phyloP scores from a whole-genome alignment of 495 filamentous ascomycete genomes.

The Aspergillus olivimuriae region DNA sequence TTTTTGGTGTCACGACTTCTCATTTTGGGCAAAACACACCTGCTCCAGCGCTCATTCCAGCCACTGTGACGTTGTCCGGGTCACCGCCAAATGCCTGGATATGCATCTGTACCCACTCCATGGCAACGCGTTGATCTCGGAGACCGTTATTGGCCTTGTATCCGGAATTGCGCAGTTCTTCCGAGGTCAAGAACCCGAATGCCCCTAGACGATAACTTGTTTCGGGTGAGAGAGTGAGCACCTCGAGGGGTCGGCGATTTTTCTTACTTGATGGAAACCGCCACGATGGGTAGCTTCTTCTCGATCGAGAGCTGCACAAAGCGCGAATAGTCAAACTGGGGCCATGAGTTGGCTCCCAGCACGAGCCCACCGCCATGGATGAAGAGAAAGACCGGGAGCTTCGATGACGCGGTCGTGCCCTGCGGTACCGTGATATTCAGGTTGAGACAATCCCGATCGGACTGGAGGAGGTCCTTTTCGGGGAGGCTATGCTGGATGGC shows the following conservation, averaged over 20 bases:
- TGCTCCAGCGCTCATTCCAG: conserved; percentile 62
- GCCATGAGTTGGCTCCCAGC: conserved; percentile 33
- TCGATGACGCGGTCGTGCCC: conserved; percentile 18
- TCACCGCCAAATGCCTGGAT: conserved; percentile 57
- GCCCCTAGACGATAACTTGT: conserved; percentile 41
- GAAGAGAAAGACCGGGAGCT: conserved; percentile 39
- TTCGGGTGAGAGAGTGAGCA: background rate
- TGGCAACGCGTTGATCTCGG: conserved; percentile 26
- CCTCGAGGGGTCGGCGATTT: background rate
- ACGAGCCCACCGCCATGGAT: conserved; percentile 41
- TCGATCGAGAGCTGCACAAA: conserved; percentile 34
- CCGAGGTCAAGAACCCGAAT: conserved; percentile 45
- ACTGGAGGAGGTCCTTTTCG: conserved; percentile 21
- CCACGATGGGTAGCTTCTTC: conserved; percentile 34
- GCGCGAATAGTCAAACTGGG: conserved; percentile 32
- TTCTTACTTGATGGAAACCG: conserved; percentile 40
- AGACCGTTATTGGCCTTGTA: conserved; percentile 31
- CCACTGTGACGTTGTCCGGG: conserved; percentile 56
- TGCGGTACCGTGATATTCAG: conserved; percentile 36
- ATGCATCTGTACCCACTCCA: conserved; percentile 31
- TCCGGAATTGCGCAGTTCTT: conserved; percentile 25
- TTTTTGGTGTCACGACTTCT: too few species aligned
- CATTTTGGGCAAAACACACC: too few species aligned
- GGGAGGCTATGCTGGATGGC: conserved; percentile 25
- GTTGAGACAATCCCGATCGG: conserved; percentile 37